These are phyloP conservation scores for Nemania abortiva DNA, from an alignment of 2,329 filamentous ascomycete species.

Conservation along the genomic window DNA sequence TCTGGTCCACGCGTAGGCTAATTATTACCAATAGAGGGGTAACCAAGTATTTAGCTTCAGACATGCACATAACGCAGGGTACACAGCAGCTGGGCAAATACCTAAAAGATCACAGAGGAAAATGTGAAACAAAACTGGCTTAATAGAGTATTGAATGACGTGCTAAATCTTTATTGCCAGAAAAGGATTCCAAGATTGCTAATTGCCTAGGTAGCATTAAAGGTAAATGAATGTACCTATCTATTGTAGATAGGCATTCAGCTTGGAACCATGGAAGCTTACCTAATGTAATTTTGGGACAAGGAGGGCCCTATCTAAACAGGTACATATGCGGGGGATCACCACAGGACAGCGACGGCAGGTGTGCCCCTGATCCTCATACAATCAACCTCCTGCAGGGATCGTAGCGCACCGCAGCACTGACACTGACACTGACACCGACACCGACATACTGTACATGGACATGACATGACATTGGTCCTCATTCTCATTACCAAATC, in stretches of 20 bases:
- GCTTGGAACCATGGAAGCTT: not conserved
- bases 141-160: too few species aligned
- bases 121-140: not conserved
- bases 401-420: constrained; percentile 1
- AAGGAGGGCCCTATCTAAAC: not conserved
- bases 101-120: not conserved
- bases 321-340: constrained; percentile 19
- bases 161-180: too few species aligned
- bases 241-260: too few species aligned
- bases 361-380: constrained; percentile 18
- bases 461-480: not conserved
- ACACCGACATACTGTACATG: too few species aligned
- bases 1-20: not conserved
- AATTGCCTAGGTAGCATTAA: too few species aligned
- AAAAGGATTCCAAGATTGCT: too few species aligned
- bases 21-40: not conserved
- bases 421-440: too few species aligned
- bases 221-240: too few species aligned
- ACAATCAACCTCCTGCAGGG: constrained; percentile 28
- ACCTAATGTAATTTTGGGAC: not conserved
- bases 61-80: not conserved
- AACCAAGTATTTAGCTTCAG: not conserved
- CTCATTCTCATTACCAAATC: not conserved
- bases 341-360: constrained; percentile 3
- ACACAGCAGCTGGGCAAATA: not conserved